Evolutionary conservation across 23 red algal genomes (phyloP), one percentile per base, ranked within the genome.

Genomic region (Gracilaria domingensis): DNA sequence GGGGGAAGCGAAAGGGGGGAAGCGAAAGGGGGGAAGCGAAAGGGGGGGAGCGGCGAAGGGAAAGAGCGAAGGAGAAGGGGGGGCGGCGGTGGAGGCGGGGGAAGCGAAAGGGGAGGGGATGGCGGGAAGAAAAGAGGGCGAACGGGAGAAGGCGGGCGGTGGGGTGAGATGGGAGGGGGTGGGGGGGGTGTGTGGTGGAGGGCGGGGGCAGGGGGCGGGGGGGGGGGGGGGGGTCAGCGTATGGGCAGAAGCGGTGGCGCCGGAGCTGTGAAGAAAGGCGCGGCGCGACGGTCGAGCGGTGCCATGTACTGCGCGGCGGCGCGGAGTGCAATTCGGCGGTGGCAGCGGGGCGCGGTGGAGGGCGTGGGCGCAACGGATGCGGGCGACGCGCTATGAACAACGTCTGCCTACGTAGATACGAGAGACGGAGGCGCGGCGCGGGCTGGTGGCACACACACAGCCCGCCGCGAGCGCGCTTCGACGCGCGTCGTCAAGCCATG

Each of bases 311-410:
- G 51, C 51, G 50, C 28, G 75, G 56, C 75, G 40, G 38, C 34
- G 78, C 55, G 14, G 20, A 58, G 47, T 26, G 29, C 40, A 50
- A 50, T 32, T 36, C n/a, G 78, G 48, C 34, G 78, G 78, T 37
- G 78, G 78, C 17, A 56, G 78, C 35, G 78, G 78, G 59, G 45
- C 0, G 78, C 78, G 45, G 30, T 50, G 75, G 35, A 58, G 75
- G 39, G 34, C 12, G 75, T 0, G 75, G 0, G 38, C 29, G 16
- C 75, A 79, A 56, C 55, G 55, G 75, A 53, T 53, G 75, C 29
- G 75, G 12, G 29, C 9, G 34, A 25, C 9, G 72, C 44, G n/a
- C n/a, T 2, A 78, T 42, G 25, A 32, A 17, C 25, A 24, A 11
- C n/a, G 25, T 12, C 30, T 69, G 64, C 30, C 64, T 38, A 69